phyloP scores from a whole-genome alignment of 148 eudicot species.

The Rhododendron simsii region DNA sequence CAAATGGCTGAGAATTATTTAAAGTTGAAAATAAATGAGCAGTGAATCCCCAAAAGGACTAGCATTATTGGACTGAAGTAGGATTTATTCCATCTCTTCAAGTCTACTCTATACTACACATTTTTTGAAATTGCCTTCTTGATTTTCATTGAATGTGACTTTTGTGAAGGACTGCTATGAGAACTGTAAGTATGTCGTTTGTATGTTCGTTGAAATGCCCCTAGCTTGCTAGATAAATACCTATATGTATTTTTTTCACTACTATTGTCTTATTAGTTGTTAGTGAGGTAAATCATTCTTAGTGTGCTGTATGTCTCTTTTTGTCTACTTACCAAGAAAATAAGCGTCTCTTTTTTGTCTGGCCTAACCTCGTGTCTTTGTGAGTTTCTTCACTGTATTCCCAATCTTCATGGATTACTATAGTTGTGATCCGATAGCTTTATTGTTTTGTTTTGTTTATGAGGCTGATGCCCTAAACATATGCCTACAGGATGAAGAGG shows the following conservation, averaged over 20 bases:
- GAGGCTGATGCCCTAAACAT: slow-evolving; percentile 6
- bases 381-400: not conserved
- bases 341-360: not conserved
- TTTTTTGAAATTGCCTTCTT: not conserved
- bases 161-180: not conserved
- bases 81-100: not conserved
- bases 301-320: not conserved
- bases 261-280: not conserved
- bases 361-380: not conserved
- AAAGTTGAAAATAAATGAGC: not conserved
- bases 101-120: not conserved
- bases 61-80: not conserved
- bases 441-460: not conserved
- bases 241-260: not conserved
- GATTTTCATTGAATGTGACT: not conserved
- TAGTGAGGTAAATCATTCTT: not conserved
- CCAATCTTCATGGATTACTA: not conserved
- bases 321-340: not conserved
- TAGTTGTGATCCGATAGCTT: not conserved
- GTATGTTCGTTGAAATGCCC: not conserved
- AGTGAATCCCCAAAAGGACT: not conserved
- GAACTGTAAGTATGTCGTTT: not conserved
- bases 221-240: not conserved
- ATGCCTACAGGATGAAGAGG: slow-evolving; percentile 63
- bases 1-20: not conserved